A percentile compares a stretch with the other conserved stretches of the same genome.
Conservation (phyloP, 2,329 filamentous ascomycete species). For the Scedosporium boydii region DNA sequence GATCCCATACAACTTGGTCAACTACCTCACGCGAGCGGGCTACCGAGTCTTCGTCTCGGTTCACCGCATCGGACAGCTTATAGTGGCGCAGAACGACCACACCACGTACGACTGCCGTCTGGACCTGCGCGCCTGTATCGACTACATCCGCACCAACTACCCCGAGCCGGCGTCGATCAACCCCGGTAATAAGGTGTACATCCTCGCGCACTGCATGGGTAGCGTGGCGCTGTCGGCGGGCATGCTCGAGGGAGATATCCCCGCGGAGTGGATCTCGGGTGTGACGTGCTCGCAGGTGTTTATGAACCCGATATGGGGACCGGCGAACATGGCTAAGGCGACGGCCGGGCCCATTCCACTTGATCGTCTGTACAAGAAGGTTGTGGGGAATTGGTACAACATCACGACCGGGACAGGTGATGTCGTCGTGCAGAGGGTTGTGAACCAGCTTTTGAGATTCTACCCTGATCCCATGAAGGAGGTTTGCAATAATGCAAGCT, state of each 20-base stretch:
- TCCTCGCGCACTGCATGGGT: constrained; percentile 54
- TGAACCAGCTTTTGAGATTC: constrained; percentile 49
- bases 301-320: constrained; percentile 51
- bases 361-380: constrained; percentile 36
- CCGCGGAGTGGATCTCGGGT: constrained; percentile 45
- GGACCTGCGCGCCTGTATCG: constrained; percentile 46
- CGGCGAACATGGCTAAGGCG: constrained; percentile 47
- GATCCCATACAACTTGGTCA: constrained; percentile 52
- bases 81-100: constrained; percentile 39
- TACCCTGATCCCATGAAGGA: constrained; percentile 45
- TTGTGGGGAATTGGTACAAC: constrained; percentile 46
- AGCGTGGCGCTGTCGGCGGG: constrained; percentile 48
- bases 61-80: constrained; percentile 46
- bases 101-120: constrained; percentile 52
- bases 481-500: constrained; percentile 51
- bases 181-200: constrained; percentile 36
- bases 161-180: constrained; percentile 14
- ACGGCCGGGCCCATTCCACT: constrained; percentile 34
- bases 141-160: constrained; percentile 36
- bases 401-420: constrained; percentile 38
- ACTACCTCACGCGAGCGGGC: constrained; percentile 51
- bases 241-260: constrained; percentile 53
- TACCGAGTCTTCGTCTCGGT: constrained; percentile 51
- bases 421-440: constrained; percentile 34
- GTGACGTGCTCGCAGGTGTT: constrained; percentile 53